A percentile compares a stretch with the other conserved stretches of the same genome.
Evolutionary conservation across 179 eudicot species (phyloP).

Genomic region (Spinacia oleracea): DNA sequence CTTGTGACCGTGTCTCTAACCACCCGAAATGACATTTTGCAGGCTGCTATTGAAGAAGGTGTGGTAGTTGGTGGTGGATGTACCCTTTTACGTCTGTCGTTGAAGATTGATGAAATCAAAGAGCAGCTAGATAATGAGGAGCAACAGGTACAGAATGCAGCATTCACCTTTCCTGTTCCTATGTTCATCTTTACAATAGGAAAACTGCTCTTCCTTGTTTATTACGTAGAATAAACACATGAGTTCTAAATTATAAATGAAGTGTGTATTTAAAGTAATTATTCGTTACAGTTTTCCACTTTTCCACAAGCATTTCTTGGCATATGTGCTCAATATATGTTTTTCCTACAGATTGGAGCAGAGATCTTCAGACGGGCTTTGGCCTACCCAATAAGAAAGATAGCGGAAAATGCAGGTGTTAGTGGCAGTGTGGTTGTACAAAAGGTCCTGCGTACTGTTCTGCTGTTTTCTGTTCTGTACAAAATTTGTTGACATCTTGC

Average conservation of each 20-base stretch:
- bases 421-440: conserved; percentile 91
- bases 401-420: conserved; percentile 96
- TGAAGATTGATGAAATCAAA: conserved; percentile 80
- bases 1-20: conserved; percentile 16
- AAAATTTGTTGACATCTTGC: neutral
- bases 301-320: neutral
- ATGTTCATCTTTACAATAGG: neutral
- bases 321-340: neutral
- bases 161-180: neutral
- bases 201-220: neutral
- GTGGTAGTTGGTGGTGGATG: conserved; percentile 99
- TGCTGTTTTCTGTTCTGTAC: neutral
- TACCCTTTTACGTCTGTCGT: conserved; percentile 74
- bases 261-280: neutral
- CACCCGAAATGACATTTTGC: conserved; percentile 19
- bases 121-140: conserved; percentile 80
- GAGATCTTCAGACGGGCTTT: conserved; percentile 88
- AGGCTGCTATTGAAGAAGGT: conserved; percentile 99
- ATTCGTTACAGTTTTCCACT: neutral
- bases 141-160: conserved; percentile 62
- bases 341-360: conserved; percentile 76
- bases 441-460: conserved; percentile 59
- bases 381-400: conserved; percentile 82
- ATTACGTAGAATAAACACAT: neutral
- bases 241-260: neutral